Evolutionary conservation across 345 rosid species (phyloP).

Genomic region (Turnera subulata): DNA sequence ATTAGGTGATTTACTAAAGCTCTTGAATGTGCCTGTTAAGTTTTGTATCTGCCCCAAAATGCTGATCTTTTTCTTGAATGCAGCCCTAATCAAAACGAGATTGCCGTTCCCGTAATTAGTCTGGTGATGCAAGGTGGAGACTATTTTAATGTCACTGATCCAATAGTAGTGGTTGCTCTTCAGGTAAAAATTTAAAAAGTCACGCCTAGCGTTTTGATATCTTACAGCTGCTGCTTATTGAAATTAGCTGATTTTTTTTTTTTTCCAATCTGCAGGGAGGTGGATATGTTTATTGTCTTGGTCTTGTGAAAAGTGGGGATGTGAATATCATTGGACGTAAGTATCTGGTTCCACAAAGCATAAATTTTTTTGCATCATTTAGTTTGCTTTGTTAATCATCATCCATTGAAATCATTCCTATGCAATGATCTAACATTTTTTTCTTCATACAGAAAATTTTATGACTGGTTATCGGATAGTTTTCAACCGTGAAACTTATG

Average conservation of each 20-base stretch:
- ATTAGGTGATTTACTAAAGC: conserved; percentile 42
- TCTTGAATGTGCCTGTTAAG: not conserved
- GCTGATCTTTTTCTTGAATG: conserved; percentile 3
- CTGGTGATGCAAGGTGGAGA: conserved; percentile 82
- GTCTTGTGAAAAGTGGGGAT: conserved; percentile 53
- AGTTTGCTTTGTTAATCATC: not conserved
- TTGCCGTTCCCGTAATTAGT: conserved; percentile 38
- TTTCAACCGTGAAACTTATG: conserved; percentile 61
- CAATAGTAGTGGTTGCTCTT: conserved; percentile 31
- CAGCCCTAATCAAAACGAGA: conserved; percentile 10
- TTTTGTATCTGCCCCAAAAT: not conserved
- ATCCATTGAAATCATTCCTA: too few relatives aligned
- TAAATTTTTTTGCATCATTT: not conserved
- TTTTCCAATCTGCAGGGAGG: conserved; percentile 37
- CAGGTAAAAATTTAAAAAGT: conserved; percentile 41
- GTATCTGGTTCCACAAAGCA: too few relatives aligned
- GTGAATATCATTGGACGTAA: conserved; percentile 90
- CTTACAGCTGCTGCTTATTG: conserved; percentile 1
- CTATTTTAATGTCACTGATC: conserved; percentile 43
- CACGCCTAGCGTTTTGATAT: conserved; percentile 1
- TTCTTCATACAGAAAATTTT: conserved; percentile 60
- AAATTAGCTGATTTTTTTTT: conserved; percentile 11
- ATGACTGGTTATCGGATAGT: conserved; percentile 68
- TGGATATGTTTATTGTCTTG: conserved; percentile 56
- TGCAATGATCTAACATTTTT: not conserved